Evolutionary conservation across 2,329 filamentous ascomycete species (phyloP), one percentile per base, ranked within the genome.

Genomic region (Botrytis galanthina): DNA sequence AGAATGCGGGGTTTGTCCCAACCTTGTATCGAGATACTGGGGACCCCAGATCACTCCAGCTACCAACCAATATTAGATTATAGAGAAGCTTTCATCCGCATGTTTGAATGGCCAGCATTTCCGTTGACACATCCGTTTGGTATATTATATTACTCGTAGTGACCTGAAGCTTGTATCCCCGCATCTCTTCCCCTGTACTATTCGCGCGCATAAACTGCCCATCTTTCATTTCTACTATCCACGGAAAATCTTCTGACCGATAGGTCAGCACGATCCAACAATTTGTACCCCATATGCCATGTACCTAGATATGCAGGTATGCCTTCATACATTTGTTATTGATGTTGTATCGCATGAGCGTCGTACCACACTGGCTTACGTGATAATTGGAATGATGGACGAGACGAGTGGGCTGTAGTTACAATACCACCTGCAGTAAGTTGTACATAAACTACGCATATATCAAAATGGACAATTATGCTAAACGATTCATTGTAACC

Each of bases 1-100:
- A 35, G 26, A 66, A 66, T 66, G 62, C 62, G 62, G 62, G 42
- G 62, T 48, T 64, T 64, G 42, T 9, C n/a, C n/a, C n/a, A 22
- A 46, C 39, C 37, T 63, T 63, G 61, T 20, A 32, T 29, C 18
- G 26, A 20, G 8, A 29, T 22, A 46, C 61, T 44, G 61, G 61
- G 61, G 61, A 63, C 39, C 61, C 61, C 61, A 63, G n/a, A 57
- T 57, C 51, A 57, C 51, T 18, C 51, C 51, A 57, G 51, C 26
- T 54, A 63, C 37, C 60, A 62, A 62, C 20, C 9, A 29, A 42
- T 42, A 62, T 62, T 42, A 62, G 37, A 42, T 39, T 12, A 42
- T 62, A 57, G 60, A 22, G 26, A 39, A 62, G 39, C 26, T 18
- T 62, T 18, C 51, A 29, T 62, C 37, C n/a, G 26, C n/a, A 42